Conservation (phyloP, 2,329 filamentous ascomycete genomes). For the Pseudofabraea citricarpa region DNA sequence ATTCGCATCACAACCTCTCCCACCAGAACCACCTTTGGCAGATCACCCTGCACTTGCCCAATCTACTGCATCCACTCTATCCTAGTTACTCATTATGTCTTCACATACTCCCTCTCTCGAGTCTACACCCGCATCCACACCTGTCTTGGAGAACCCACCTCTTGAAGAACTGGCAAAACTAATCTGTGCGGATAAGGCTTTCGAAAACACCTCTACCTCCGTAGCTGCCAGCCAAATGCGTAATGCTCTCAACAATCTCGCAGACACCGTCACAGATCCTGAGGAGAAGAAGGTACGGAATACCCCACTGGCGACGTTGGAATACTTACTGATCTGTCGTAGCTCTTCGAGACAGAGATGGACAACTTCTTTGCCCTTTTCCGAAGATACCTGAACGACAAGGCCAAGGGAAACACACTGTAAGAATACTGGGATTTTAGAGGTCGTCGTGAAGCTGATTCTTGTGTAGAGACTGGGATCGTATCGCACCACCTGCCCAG, state of each 20-base stretch:
- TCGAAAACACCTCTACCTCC: constrained; percentile 98
- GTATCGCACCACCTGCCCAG: constrained; percentile 88
- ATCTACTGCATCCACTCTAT: neutral
- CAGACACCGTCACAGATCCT: constrained; percentile 82
- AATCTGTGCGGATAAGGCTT: constrained; percentile 62
- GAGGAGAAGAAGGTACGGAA: constrained; percentile 72
- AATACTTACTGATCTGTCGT: constrained; percentile 11
- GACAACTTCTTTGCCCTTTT: constrained; percentile 99
- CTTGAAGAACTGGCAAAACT: constrained; percentile 24
- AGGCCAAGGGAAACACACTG: constrained; percentile 94
- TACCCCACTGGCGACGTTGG: neutral
- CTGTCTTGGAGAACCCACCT: constrained; percentile 6
- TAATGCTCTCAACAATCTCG: constrained; percentile 88
- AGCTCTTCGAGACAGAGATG: constrained; percentile 98
- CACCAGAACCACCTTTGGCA: neutral
- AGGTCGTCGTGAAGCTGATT: constrained; percentile 6
- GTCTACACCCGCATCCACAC: too few species aligned
- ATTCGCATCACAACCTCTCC: neutral
- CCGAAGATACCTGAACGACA: constrained; percentile 96
- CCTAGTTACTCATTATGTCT: constrained; percentile 3
- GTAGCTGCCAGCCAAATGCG: constrained; percentile 99
- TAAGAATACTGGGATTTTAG: constrained; percentile 35
- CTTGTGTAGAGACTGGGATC: constrained; percentile 77
- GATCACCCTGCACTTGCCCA: neutral
- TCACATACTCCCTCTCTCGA: constrained; percentile 2